These are phyloP conservation scores for Micractinium conductrix DNA, from an alignment of 139 green algal genomes.

Conservation along the genomic window DNA sequence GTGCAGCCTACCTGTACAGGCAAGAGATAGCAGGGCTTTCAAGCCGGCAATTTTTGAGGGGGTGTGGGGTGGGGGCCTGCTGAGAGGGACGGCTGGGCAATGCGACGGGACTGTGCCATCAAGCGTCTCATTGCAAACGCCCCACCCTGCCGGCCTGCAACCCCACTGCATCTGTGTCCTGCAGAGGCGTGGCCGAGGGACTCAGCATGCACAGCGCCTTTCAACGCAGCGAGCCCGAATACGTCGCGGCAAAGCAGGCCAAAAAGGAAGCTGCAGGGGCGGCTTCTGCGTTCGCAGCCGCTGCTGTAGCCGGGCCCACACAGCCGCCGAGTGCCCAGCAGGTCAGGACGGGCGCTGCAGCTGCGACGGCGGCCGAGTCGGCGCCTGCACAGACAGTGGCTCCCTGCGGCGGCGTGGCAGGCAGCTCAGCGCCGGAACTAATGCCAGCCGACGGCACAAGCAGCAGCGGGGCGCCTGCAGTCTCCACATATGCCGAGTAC, in stretches of 20 bases:
- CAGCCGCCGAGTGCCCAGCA: not conserved
- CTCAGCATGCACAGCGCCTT: conserved; percentile 23
- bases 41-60: too few relatives aligned
- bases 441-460: too few relatives aligned
- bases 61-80: too few relatives aligned
- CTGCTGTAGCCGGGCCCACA: not conserved
- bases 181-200: not conserved
- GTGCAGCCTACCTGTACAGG: conserved; percentile 20
- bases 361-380: not conserved
- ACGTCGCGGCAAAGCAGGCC: not conserved
- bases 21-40: too few relatives aligned
- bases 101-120: not conserved
- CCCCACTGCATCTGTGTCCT: too few relatives aligned
- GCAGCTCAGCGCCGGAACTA: not conserved
- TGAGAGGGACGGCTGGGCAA: too few relatives aligned
- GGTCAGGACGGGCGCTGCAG: not conserved
- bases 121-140: too few relatives aligned
- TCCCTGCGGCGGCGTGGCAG: too few relatives aligned
- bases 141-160: too few relatives aligned
- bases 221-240: not conserved
- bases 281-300: not conserved
- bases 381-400: too few relatives aligned
- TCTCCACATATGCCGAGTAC: conserved; percentile 27
- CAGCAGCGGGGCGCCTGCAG: too few relatives aligned
- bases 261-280: not conserved